A percentile compares a stretch with the other conserved stretches of the same genome.
Conservation (phyloP, 1,284 basidiomycete genomes). For the Agaricales sp. region DNA sequence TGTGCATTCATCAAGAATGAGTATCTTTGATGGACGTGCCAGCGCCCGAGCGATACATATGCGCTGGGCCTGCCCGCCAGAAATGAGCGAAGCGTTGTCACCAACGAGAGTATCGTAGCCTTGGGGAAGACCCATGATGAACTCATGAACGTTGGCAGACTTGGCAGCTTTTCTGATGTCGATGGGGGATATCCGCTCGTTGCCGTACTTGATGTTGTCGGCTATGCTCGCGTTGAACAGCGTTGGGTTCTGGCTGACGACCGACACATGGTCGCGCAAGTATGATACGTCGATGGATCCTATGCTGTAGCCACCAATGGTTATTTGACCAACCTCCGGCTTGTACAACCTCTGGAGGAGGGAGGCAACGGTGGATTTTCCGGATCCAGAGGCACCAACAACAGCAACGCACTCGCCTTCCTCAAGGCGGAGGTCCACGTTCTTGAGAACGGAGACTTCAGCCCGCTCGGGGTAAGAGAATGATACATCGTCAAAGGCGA, state of each 20-base stretch:
- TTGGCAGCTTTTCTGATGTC: slow-evolving; percentile 64
- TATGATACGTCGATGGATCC: slow-evolving; percentile 52
- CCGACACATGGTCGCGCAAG: slow-evolving; percentile 74
- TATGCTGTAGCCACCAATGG: slow-evolving; percentile 44
- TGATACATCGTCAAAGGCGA: slow-evolving; percentile 61
- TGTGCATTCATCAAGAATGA: slow-evolving; percentile 93
- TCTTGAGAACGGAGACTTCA: slow-evolving; percentile 58
- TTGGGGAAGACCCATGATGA: slow-evolving; percentile 69
- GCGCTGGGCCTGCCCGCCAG: slow-evolving; percentile 92
- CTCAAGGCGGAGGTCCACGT: slow-evolving; percentile 52
- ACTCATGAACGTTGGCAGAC: slow-evolving; percentile 79
- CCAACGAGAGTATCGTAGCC: slow-evolving; percentile 85
- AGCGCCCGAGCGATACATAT: slow-evolving; percentile 88
- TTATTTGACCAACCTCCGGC: slow-evolving; percentile 55
- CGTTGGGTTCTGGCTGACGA: slow-evolving; percentile 80
- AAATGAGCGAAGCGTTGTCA: slow-evolving; percentile 81
- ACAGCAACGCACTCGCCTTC: slow-evolving; percentile 80
- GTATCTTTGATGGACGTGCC: slow-evolving; percentile 56
- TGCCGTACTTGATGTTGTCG: slow-evolving; percentile 85
- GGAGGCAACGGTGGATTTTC: slow-evolving; percentile 80
- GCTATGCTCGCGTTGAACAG: slow-evolving; percentile 80
- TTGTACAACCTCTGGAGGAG: slow-evolving; percentile 84
- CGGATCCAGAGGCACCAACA: slow-evolving; percentile 81
- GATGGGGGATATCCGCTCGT: slow-evolving; percentile 31
- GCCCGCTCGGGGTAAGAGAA: slow-evolving; percentile 83